Percentiles rank a stretch among this genome's conserved stretches.
Conservation (phyloP, 1,284 basidiomycete genomes). For the Malassezia dermatis region DNA sequence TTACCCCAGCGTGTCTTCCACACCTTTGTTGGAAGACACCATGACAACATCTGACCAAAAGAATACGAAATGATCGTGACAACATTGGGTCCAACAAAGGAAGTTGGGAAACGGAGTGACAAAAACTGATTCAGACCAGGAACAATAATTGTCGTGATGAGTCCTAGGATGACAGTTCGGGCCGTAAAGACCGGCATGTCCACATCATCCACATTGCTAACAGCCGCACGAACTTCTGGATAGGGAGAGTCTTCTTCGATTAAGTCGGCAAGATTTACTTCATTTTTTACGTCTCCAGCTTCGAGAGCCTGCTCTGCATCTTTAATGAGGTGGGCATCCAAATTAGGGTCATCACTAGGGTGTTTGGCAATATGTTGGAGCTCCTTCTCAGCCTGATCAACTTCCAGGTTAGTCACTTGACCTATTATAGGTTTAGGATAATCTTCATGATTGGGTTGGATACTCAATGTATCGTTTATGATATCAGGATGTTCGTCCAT, state of each 20-base stretch:
- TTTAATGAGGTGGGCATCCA: constrained; percentile 15
- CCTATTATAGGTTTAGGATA: no score
- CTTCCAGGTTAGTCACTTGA: no score
- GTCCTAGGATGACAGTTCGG: constrained; percentile 31
- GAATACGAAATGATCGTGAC: constrained; percentile 33
- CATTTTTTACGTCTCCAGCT: constrained; percentile 16
- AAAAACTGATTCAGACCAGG: constrained; percentile 36
- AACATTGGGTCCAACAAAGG: constrained; percentile 28
- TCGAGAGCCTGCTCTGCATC: constrained; percentile 18
- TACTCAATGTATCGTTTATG: not conserved
- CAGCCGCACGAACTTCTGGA: constrained; percentile 36
- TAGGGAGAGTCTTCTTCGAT: constrained; percentile 39
- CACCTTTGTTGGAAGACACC: constrained; percentile 22
- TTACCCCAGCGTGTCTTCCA: constrained; percentile 22
- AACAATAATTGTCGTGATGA: constrained; percentile 25
- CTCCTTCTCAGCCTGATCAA: constrained; percentile 6
- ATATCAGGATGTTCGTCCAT: not conserved
- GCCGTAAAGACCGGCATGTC: constrained; percentile 35
- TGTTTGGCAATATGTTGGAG: constrained; percentile 2
- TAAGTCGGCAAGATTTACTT: constrained; percentile 15
- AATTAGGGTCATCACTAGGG: constrained; percentile 20
- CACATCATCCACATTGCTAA: constrained; percentile 39
- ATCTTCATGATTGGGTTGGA: not conserved
- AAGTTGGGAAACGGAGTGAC: constrained; percentile 31
- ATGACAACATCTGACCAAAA: constrained; percentile 24